Evolutionary conservation across 192 early-diverging fungal species (phyloP).

Genomic region (Rhizophagus prolifer): DNA sequence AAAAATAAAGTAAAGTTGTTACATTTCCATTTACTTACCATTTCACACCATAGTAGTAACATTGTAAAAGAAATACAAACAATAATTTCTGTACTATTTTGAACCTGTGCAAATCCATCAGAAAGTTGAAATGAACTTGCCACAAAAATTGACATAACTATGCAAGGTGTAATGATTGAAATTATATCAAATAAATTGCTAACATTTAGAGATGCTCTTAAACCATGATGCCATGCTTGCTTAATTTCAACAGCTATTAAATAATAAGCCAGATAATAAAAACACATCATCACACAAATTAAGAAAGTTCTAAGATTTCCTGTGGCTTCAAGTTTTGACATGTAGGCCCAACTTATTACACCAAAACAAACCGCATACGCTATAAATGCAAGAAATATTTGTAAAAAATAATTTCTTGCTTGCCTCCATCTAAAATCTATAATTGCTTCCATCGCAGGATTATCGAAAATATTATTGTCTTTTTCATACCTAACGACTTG

Average conservation of each 20-base stretch:
- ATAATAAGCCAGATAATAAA: slow-evolving; percentile 10
- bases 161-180: background rate
- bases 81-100: background rate
- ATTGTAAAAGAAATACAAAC: background rate
- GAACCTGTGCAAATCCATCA: background rate
- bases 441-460: slow-evolving; percentile 4
- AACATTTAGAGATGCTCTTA: background rate
- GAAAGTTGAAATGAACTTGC: background rate
- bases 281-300: background rate
- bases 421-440: slow-evolving; percentile 6
- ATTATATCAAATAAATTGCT: slow-evolving; percentile 1
- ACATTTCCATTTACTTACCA: background rate
- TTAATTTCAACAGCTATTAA: background rate
- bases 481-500: background rate
- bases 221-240: background rate
- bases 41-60: background rate
- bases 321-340: background rate
- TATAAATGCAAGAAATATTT: background rate
- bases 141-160: background rate
- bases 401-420: background rate
- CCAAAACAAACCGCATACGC: background rate
- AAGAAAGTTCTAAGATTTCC: background rate
- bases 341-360: background rate
- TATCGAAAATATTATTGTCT: slow-evolving; percentile 2
- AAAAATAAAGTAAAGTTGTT: too few relatives aligned